Base-by-base conservation (phyloP, 1,284 basidiomycete species). In the Apiotrichum sp. region DNA sequence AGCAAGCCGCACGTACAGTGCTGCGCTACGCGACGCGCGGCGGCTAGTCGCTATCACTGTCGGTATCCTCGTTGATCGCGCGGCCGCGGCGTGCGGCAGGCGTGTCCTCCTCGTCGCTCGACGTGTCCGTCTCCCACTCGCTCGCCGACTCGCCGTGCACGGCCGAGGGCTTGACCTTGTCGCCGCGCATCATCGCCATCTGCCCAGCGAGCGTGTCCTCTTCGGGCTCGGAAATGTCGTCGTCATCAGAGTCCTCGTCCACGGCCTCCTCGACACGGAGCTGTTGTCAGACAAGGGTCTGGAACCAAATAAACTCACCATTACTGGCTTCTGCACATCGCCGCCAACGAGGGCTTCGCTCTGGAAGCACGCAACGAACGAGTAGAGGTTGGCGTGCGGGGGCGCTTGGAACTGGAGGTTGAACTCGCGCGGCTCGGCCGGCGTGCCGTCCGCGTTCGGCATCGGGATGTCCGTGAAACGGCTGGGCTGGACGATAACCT, bases 181-280 rank as follows among this genome's bases (percentile, higher is more conserved):
- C 88, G 5, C 96, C 96, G 52, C 90, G 86, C 91, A 99, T 95
- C 50, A 87, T 83, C 3, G 95, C 93, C 93, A 98, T 97, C 80
- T 99, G 96, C 3, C 96, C 96, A 3, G 93, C 96, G 47, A 98
- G 79, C 31, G 86, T 83, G 75, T 96, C 93, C 76, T 97, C 93
- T 47, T 97, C 93, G 0, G 93, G 93, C 53, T 96, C 93, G 0
- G 90, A 95, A 61, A 97, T 97, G 57, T 93, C 91, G 69, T 95
- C 92, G 49, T 93, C 92, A 13, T 76, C 79, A 22, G 78, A 82
- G 4, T 78, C 80, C n/a, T 86, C 78, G 5, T 78, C 79, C 11
- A 84, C 80, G 7, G 82, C 77, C 36, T 89, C 85, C 57, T 92
- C 88, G 45, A 96, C 86, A 70, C 86, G 86, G 62, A 95, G 83